phyloP scores from a whole-genome alignment of 176 grass and related monocot genomes.

The Lolium multiflorum region DNA sequence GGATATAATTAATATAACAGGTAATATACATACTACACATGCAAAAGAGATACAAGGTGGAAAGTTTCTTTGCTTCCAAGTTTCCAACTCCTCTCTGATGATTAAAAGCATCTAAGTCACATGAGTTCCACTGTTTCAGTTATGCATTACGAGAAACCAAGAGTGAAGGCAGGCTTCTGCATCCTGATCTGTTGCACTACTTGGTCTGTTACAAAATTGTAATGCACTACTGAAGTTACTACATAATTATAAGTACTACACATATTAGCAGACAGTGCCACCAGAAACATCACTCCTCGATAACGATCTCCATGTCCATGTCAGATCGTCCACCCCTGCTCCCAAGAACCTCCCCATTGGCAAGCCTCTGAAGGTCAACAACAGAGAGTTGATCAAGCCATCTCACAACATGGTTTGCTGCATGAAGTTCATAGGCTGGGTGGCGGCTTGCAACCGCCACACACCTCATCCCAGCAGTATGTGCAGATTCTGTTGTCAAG shows the following conservation, averaged over 20 bases:
- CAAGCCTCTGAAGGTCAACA: constrained; percentile 58
- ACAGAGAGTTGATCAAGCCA: constrained; percentile 84
- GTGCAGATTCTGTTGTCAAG: constrained; percentile 54
- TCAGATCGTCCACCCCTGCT: constrained; percentile 45
- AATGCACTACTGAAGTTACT: constrained; percentile 31
- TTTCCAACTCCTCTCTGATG: constrained; percentile 37
- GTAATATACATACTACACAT: constrained; percentile 21
- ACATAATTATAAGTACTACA: constrained; percentile 22
- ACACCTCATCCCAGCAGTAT: constrained; percentile 77
- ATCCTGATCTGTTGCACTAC: constrained; percentile 32
- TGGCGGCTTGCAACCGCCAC: constrained; percentile 65
- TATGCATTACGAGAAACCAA: constrained; percentile 49
- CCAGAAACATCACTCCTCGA: constrained; percentile 57
- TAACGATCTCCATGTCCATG: constrained; percentile 85
- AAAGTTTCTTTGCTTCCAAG: constrained; percentile 33
- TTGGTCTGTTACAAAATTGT: constrained; percentile 39
- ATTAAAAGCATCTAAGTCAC: constrained; percentile 33
- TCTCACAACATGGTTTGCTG: constrained; percentile 81
- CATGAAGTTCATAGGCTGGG: constrained; percentile 68
- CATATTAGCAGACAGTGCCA: constrained; percentile 16
- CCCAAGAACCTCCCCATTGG: constrained; percentile 53
- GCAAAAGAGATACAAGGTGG: constrained; percentile 17
- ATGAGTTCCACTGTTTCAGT: not conserved
- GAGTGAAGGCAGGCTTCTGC: constrained; percentile 5
- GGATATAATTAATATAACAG: not conserved